These are phyloP conservation scores for Pulveroboletus frians DNA, from an alignment of 768 basidiomycete genomes.

Conservation along the genomic window DNA sequence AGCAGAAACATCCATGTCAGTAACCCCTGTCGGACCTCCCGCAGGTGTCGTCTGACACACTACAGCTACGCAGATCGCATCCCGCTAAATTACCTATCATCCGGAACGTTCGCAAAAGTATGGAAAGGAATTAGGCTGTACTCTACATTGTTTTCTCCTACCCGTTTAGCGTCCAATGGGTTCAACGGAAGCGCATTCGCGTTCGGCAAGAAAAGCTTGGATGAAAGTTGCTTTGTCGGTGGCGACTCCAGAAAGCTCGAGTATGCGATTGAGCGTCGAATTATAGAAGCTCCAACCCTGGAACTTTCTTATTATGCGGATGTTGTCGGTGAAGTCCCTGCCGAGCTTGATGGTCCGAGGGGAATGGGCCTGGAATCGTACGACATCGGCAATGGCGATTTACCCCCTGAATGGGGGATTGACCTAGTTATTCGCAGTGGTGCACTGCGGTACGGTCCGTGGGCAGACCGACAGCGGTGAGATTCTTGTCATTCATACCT, in stretches of 20 bases:
- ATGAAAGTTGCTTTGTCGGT: constrained; percentile 53
- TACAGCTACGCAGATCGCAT: constrained; percentile 24
- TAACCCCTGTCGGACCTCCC: not conserved
- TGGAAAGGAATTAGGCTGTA: constrained; percentile 54
- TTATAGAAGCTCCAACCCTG: constrained; percentile 71
- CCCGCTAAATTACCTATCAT: constrained; percentile 35
- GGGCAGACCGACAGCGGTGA: constrained; percentile 92
- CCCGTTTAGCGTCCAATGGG: not conserved
- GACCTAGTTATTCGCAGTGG: constrained; percentile 80
- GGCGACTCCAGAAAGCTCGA: constrained; percentile 57
- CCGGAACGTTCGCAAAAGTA: constrained; percentile 39
- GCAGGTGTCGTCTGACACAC: constrained; percentile 6
- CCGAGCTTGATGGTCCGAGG: constrained; percentile 24
- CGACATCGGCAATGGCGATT: constrained; percentile 82
- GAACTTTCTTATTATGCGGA: constrained; percentile 88
- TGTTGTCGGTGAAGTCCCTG: constrained; percentile 71
- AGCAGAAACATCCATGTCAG: constrained; percentile 42
- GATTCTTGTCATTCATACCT: constrained; percentile 2
- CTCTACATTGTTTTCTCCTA: constrained; percentile 28
- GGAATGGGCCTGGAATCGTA: constrained; percentile 40
- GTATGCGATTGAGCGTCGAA: constrained; percentile 82
- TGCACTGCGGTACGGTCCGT: constrained; percentile 81
- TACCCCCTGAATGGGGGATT: constrained; percentile 90
- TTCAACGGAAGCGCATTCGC: not conserved
- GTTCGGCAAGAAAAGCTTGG: constrained; percentile 30